Evolutionary conservation across 805 yeast genomes (phyloP).

Genomic region (Ogataea paraovalis): DNA sequence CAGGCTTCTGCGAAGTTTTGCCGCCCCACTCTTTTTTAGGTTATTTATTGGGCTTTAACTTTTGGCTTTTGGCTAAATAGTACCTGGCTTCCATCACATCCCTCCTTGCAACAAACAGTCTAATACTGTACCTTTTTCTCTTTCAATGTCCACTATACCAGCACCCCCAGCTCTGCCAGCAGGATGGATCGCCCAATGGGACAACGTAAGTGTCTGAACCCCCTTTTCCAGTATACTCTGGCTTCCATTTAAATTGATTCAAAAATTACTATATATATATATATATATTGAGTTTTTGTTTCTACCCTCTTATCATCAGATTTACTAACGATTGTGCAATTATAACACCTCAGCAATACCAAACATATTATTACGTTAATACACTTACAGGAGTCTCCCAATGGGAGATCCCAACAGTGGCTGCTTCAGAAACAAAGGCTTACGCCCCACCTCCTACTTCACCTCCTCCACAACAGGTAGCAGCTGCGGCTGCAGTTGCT

Average conservation of each 20-base stretch:
- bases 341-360: no score
- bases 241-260: not conserved
- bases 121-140: no score
- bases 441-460: not conserved
- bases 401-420: slow-evolving; percentile 27
- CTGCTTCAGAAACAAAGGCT: not conserved
- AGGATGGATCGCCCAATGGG: slow-evolving; percentile 37
- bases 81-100: no score
- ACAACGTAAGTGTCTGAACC: slow-evolving; percentile 17
- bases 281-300: no score
- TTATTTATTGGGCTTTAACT: no score
- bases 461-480: not conserved
- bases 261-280: no score
- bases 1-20: no score
- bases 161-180: slow-evolving; percentile 21
- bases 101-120: no score
- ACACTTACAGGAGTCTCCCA: slow-evolving; percentile 27
- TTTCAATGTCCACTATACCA: slow-evolving; percentile 1
- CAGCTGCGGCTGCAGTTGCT: not conserved
- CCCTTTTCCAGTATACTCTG: not conserved
- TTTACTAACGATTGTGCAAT: no score
- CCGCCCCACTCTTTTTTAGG: no score
- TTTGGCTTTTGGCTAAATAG: no score
- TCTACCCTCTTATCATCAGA: no score
- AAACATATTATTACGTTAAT: slow-evolving; percentile 29